A percentile compares a stretch with the other conserved stretches of the same genome.
These are phyloP conservation scores for Colletotrichum salicis DNA, from an alignment of 2,329 filamentous ascomycete genomes.

Conservation along the genomic window DNA sequence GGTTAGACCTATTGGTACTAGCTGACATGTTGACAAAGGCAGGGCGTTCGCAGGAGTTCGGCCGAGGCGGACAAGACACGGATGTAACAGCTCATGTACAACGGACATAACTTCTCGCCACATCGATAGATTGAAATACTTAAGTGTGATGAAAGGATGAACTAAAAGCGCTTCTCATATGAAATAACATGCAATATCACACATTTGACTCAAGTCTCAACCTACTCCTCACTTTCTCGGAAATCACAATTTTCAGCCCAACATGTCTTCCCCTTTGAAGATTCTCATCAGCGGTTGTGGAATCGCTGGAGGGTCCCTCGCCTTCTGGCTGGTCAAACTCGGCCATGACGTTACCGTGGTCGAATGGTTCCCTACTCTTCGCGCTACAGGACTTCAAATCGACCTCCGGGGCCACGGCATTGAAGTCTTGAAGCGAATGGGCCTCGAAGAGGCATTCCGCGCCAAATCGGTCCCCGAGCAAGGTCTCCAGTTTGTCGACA, in stretches of 20 bases:
- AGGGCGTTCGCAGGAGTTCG: not conserved
- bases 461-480: conserved; percentile 55
- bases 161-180: not conserved
- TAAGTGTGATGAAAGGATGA: not conserved
- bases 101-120: not conserved
- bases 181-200: not conserved
- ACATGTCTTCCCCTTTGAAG: conserved; percentile 26
- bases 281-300: conserved; percentile 50
- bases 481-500: conserved; percentile 57
- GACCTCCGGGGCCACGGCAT: conserved; percentile 64
- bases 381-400: conserved; percentile 61
- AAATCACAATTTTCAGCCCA: not conserved
- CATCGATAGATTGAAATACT: not conserved
- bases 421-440: conserved; percentile 62
- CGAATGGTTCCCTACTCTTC: conserved; percentile 52
- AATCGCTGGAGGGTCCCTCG: conserved; percentile 55
- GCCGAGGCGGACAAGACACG: not conserved
- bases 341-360: conserved; percentile 54
- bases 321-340: conserved; percentile 57
- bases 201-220: not conserved
- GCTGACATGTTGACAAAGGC: no score
- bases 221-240: not conserved
- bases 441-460: conserved; percentile 56
- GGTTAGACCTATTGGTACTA: no score
- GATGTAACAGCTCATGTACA: not conserved